Conservation (phyloP, 2,329 filamentous ascomycete species). For the Aspergillus sp. region DNA sequence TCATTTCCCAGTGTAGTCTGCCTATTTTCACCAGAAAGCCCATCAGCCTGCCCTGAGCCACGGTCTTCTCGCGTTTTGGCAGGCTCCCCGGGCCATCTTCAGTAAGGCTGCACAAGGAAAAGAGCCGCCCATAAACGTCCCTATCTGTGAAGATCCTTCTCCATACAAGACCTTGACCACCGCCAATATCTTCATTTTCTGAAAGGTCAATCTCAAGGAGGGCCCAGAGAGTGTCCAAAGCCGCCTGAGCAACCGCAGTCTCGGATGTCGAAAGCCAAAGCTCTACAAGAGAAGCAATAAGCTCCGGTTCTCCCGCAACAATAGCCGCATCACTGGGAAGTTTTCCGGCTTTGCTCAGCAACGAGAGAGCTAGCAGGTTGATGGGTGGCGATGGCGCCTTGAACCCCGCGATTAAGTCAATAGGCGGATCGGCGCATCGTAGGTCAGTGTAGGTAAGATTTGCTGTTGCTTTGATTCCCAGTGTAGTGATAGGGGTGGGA, state of each 20-base stretch:
- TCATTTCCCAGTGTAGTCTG: slow-evolving; percentile 50
- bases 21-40: slow-evolving; percentile 53
- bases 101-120: slow-evolving; percentile 49
- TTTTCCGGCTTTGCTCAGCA: slow-evolving; percentile 53
- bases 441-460: slow-evolving; percentile 49
- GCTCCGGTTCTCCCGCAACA: slow-evolving; percentile 52
- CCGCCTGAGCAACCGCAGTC: slow-evolving; percentile 51
- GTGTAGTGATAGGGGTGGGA: slow-evolving; percentile 50
- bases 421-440: slow-evolving; percentile 42
- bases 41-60: slow-evolving; percentile 57
- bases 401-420: slow-evolving; percentile 54
- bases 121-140: slow-evolving; percentile 54
- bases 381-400: slow-evolving; percentile 47
- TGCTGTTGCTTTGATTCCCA: slow-evolving; percentile 47
- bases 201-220: slow-evolving; percentile 49
- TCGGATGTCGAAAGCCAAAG: slow-evolving; percentile 56
- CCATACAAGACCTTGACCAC: slow-evolving; percentile 55
- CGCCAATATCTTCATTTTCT: slow-evolving; percentile 15
- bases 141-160: slow-evolving; percentile 57
- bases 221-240: slow-evolving; percentile 48
- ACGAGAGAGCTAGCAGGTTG: slow-evolving; percentile 51
- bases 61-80: slow-evolving; percentile 50
- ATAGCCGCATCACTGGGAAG: slow-evolving; percentile 52
- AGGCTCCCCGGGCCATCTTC: slow-evolving; percentile 32
- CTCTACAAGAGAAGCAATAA: slow-evolving; percentile 51